Evolutionary conservation across 495 filamentous ascomycete species (phyloP).

Genomic region (Parathielavia appendiculata): DNA sequence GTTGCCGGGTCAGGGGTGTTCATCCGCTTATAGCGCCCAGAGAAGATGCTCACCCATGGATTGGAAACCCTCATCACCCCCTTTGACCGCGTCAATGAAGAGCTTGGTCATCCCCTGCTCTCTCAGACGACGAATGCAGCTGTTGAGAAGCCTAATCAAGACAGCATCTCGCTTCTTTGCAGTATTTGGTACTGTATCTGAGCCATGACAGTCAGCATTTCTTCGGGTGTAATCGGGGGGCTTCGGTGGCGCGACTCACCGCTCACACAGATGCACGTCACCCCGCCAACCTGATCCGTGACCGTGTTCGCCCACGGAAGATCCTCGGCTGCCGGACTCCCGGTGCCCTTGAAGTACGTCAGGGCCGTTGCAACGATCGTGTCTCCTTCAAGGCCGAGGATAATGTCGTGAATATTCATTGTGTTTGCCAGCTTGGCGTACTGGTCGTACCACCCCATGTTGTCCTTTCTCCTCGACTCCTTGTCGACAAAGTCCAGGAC

Average conservation of each 20-base stretch:
- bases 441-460: slow-evolving; percentile 53
- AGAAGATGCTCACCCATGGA: slow-evolving; percentile 38
- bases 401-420: slow-evolving; percentile 45
- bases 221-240: background rate
- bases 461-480: slow-evolving; percentile 40
- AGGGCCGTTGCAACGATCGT: slow-evolving; percentile 51
- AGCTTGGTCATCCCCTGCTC: slow-evolving; percentile 39
- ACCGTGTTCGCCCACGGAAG: slow-evolving; percentile 56
- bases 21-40: background rate
- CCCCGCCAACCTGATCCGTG: slow-evolving; percentile 52
- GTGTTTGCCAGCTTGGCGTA: slow-evolving; percentile 45
- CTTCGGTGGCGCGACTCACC: slow-evolving; percentile 31
- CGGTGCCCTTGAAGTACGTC: slow-evolving; percentile 49
- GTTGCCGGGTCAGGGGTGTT: background rate
- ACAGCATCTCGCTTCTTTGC: slow-evolving; percentile 38
- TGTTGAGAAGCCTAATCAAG: slow-evolving; percentile 45
- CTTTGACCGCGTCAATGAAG: slow-evolving; percentile 44
- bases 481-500: slow-evolving; percentile 51
- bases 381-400: slow-evolving; percentile 42
- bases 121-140: slow-evolving; percentile 37
- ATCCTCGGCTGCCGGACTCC: slow-evolving; percentile 50
- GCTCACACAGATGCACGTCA: slow-evolving; percentile 56
- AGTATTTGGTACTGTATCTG: slow-evolving; percentile 34
- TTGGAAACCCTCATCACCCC: slow-evolving; percentile 42
- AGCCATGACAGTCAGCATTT: background rate